These are phyloP conservation scores for Pyrus pyrifolia DNA, from an alignment of 306 rosid genomes.

Conservation along the genomic window DNA sequence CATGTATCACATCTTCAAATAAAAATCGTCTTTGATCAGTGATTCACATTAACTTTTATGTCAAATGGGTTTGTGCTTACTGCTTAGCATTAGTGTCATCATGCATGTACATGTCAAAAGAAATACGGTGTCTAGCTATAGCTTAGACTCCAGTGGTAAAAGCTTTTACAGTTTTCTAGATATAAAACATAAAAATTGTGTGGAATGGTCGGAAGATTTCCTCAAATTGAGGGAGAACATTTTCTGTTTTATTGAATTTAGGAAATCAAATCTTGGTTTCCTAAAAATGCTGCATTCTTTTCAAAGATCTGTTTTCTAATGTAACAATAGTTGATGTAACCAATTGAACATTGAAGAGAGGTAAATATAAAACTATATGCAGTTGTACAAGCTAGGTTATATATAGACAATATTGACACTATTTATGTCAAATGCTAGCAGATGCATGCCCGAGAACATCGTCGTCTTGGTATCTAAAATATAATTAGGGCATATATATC, in stretches of 20 bases:
- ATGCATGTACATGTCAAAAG: background rate
- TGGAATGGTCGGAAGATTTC: background rate
- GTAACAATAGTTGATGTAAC: background rate
- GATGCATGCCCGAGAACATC: background rate
- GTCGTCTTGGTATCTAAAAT: background rate
- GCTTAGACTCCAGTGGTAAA: background rate
- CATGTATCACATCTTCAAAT: background rate
- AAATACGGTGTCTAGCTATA: background rate
- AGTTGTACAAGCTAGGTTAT: background rate
- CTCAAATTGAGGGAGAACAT: background rate
- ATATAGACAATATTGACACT: background rate
- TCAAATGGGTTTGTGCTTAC: background rate
- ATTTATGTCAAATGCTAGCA: no score
- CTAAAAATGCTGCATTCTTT: background rate
- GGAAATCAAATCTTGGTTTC: background rate
- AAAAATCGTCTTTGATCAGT: background rate
- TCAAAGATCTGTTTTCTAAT: background rate
- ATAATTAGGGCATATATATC: background rate
- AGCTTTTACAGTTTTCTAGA: background rate
- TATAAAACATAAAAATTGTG: background rate
- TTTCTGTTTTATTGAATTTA: background rate
- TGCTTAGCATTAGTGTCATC: background rate
- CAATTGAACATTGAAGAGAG: background rate
- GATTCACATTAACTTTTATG: background rate
- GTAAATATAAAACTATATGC: background rate